Conservation (phyloP, 1,284 basidiomycete species). For the Fistulinella staudtii region DNA sequence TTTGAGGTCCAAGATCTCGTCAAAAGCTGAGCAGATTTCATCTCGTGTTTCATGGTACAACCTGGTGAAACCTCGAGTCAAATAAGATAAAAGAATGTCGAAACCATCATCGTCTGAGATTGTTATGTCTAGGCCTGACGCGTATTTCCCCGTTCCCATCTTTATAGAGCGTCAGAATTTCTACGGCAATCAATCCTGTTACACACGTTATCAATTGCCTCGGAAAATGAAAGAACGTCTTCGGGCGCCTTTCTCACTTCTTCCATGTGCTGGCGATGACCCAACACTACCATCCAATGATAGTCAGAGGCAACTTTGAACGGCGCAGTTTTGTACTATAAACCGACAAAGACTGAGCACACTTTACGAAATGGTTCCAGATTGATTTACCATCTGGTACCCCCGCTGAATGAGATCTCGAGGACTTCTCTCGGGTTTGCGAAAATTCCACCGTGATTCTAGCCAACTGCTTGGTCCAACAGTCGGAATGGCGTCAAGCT, state of each 20-base stretch:
- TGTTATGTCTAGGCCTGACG: slow-evolving; percentile 23
- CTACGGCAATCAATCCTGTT: too few species aligned
- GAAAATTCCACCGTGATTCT: slow-evolving; percentile 10
- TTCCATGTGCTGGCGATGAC: slow-evolving; percentile 34
- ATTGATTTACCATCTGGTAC: slow-evolving; percentile 16
- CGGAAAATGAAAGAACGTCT: slow-evolving; percentile 36
- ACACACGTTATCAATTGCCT: slow-evolving; percentile 35
- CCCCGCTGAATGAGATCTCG: slow-evolving; percentile 14
- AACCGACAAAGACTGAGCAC: neutral
- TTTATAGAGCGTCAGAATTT: neutral
- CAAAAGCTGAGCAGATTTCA: slow-evolving; percentile 32
- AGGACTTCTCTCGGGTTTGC: slow-evolving; percentile 3
- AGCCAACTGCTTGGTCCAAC: slow-evolving; percentile 14
- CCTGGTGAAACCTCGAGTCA: slow-evolving; percentile 30
- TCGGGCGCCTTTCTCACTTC: slow-evolving; percentile 40
- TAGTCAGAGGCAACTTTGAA: slow-evolving; percentile 41
- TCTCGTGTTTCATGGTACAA: slow-evolving; percentile 30
- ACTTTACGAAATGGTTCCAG: neutral
- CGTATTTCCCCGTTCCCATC: slow-evolving; percentile 16
- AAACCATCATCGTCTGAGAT: too few species aligned
- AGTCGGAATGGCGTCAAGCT: slow-evolving; percentile 17
- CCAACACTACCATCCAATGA: slow-evolving; percentile 41
- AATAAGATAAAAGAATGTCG: slow-evolving; percentile 19
- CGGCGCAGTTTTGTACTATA: slow-evolving; percentile 18
- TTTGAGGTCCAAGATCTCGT: slow-evolving; percentile 19